Base-by-base conservation (phyloP, 2,329 filamentous ascomycete species). In the Keithomyces neogunnii region DNA sequence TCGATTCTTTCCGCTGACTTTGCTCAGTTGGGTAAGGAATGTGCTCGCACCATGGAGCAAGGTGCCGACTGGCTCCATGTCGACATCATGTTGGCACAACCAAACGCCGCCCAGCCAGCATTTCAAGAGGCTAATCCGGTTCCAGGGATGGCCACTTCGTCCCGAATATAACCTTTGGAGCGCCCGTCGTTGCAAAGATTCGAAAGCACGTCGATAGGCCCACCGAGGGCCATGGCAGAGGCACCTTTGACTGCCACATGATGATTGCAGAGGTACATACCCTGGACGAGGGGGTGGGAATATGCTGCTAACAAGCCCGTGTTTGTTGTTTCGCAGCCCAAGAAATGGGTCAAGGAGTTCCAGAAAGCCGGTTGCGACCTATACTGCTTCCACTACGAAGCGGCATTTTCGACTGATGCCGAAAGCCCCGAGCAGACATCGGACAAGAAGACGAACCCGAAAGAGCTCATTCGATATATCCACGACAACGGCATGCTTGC, bases 381-480 rank as follows among this genome's bases (percentile, higher is more conserved):
- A n/a, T 99, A 99, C 77, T 97, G 93, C 77, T 99, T 99, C 77
- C 93, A 99, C 77, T 97, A 97, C 72, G 93, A 99, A 73, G 93
- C 93, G 30, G 93, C 93, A 57, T 80, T 93, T 59, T 95, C 89
- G 48, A 88, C 87, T 43, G 89, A 88, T 36, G 90, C 91, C 62
- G 89, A 91, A 64, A 82, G 78, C 50, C 91, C 92, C 46, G 82
- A 86, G 60, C 80, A 77, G 51, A 78, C 73, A 50, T 82, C 82
- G 11, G 86, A 87, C 51, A 69, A 75, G 54, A 86, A 83, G 68
- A 97, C 92, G 2, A 90, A 73, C 62, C 92, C 93, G 4, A 85
- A 83, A 63, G 88, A 92, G 60, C 74, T 99, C 61, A 89, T 97
- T 61, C 81, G 81, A 60, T 96, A 92, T 66, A 96, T 99, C 59